Base-by-base conservation (phyloP, 495 filamentous ascomycete species). In the Annulohypoxylon bovei region DNA sequence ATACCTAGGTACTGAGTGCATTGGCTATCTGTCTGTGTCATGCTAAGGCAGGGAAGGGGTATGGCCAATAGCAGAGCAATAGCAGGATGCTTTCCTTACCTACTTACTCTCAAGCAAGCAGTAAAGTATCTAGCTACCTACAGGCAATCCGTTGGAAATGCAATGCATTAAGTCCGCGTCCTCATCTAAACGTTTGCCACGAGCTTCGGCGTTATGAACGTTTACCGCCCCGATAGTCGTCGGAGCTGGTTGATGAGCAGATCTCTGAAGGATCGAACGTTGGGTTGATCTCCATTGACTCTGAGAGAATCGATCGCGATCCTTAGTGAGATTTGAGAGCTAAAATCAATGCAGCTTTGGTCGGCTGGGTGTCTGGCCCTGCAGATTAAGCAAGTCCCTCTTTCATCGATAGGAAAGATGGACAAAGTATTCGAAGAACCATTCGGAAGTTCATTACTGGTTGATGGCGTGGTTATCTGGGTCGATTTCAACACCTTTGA, bases 371-470 rank as follows among this genome's bases (percentile, higher is more conserved):
- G 80, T 37, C 32, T 30, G 67, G 44, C 67, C 7, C 18, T 62
- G 37, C 81, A 83, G 2, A 82, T 68, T 9, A 78, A 22, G 64
- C 81, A 82, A 25, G 30, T 32, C n/a, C 49, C 61, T 8, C 42
- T 63, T 9, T 61, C 47, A 11, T 40, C 66, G n/a, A 44, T 67
- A 16, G 49, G 61, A 40, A 50, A 60, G 6, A 27, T 53, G 4
- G 61, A 49, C 47, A 46, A 11, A 28, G 42, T 32, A 14, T 46
- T 47, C 23, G 44, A 9, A 52, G 40, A 22, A 28, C 4, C 2
- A 14, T 27, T 46, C 7, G 40, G 50, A 25, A 4, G 18, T 25
- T 28, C 9, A 23, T 14, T 30, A 8, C 9, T 28, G 5, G 47
- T n/a, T 16, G 47, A 5, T 52, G 25, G 0, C 16, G 52, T 22